phyloP scores from a whole-genome alignment of 73 alveolate species.

The Urostyla sp. region DNA sequence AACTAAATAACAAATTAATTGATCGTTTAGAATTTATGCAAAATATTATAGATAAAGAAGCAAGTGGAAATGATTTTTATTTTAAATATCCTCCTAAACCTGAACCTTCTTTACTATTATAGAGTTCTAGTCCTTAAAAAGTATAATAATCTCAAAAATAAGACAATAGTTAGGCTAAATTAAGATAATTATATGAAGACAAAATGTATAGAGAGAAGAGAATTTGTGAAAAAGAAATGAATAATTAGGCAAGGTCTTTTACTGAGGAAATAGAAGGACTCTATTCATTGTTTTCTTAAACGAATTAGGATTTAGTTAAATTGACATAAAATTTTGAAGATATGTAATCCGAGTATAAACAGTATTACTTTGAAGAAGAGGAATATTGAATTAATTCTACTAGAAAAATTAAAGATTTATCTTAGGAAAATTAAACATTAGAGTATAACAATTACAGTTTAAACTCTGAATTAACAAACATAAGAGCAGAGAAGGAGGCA shows the following conservation, averaged over 20 bases:
- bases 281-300: background rate
- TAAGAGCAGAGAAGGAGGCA: background rate
- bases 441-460: background rate
- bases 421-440: background rate
- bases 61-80: slow-evolving; percentile 19
- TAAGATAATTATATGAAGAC: slow-evolving; percentile 36
- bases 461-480: background rate
- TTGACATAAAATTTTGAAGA: background rate
- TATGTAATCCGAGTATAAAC: background rate
- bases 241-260: background rate
- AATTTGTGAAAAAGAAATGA: background rate
- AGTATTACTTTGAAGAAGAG: slow-evolving; percentile 13
- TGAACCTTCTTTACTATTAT: background rate
- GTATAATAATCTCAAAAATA: background rate
- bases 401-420: background rate
- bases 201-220: slow-evolving; percentile 1
- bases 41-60: slow-evolving; percentile 49
- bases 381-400: background rate
- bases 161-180: background rate
- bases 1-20: background rate
- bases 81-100: slow-evolving; percentile 50
- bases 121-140: background rate
- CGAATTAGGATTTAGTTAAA: background rate
- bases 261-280: slow-evolving; percentile 16
- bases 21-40: slow-evolving; percentile 39